Evolutionary conservation across 108 stramenopile genomes (phyloP).

Genomic region (Discostella pseudostelligera): DNA sequence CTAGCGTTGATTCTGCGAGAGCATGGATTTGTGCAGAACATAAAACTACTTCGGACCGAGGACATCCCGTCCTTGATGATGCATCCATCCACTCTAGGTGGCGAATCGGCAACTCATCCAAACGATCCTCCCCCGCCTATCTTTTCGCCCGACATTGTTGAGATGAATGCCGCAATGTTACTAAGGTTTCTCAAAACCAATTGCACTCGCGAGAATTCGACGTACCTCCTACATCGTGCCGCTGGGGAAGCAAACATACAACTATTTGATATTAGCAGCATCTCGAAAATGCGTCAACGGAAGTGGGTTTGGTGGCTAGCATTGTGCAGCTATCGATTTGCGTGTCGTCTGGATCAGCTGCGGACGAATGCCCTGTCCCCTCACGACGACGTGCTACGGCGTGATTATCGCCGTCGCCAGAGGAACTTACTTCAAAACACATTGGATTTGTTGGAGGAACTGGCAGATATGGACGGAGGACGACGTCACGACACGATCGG

Average conservation of each 20-base stretch:
- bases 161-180: constrained; percentile 84
- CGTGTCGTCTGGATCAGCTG: constrained; percentile 68
- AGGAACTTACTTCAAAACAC: constrained; percentile 72
- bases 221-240: constrained; percentile 69
- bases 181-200: constrained; percentile 80
- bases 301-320: constrained; percentile 90
- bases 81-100: constrained; percentile 66
- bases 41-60: constrained; percentile 72
- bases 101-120: constrained; percentile 9
- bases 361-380: constrained; percentile 28
- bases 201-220: constrained; percentile 76
- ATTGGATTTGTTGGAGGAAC: constrained; percentile 69
- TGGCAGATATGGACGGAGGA: constrained; percentile 78
- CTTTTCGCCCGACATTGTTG: constrained; percentile 81
- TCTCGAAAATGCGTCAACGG: constrained; percentile 68
- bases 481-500: constrained; percentile 76
- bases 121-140: constrained; percentile 28
- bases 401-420: constrained; percentile 77
- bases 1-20: constrained; percentile 78
- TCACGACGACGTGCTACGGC: constrained; percentile 21
- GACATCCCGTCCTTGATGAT: constrained; percentile 75
- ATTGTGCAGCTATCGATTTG: constrained; percentile 81
- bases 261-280: constrained; percentile 77
- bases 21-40: constrained; percentile 78
- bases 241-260: constrained; percentile 73